A percentile compares a stretch with the other conserved stretches of the same genome.
Conservation (phyloP, 331 rosid species). For the Acacia concinna region DNA sequence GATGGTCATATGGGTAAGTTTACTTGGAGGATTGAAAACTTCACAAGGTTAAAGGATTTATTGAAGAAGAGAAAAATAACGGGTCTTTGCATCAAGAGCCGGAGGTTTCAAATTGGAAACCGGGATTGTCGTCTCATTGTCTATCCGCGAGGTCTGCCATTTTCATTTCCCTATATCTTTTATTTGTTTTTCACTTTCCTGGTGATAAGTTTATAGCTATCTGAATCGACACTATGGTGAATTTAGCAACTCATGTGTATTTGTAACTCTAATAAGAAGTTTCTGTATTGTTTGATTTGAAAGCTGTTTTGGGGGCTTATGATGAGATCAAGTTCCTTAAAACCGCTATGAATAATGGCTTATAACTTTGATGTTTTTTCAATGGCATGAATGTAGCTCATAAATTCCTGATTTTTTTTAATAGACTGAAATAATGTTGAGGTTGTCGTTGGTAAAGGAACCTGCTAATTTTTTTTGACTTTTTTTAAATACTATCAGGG, state of each 20-base stretch:
- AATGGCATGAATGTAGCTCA: slow-evolving; percentile 6
- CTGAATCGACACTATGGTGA: slow-evolving; percentile 18
- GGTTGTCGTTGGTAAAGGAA: slow-evolving; percentile 27
- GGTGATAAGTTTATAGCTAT: slow-evolving; percentile 33
- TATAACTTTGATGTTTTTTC: slow-evolving; percentile 24
- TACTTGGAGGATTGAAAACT: slow-evolving; percentile 96
- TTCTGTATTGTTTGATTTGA: slow-evolving; percentile 26
- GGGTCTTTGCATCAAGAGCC: slow-evolving; percentile 96
- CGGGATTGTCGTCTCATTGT: slow-evolving; percentile 97
- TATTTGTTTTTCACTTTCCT: background rate
- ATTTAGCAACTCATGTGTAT: background rate
- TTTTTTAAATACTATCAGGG: slow-evolving; percentile 68
- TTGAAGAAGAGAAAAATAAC: slow-evolving; percentile 97
- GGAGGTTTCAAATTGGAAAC: slow-evolving; percentile 97
- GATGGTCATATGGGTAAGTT: slow-evolving; percentile 97
- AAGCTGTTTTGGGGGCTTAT: slow-evolving; percentile 24
- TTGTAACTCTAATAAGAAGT: slow-evolving; percentile 25
- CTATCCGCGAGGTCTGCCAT: slow-evolving; percentile 89
- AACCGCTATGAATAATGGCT: slow-evolving; percentile 28
- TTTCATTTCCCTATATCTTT: slow-evolving; percentile 22
- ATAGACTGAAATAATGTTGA: slow-evolving; percentile 24
- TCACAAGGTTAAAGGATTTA: slow-evolving; percentile 91
- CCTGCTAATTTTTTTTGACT: slow-evolving; percentile 39
- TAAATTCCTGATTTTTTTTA: slow-evolving; percentile 33
- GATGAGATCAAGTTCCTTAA: slow-evolving; percentile 37